Conservation (phyloP, 306 rosid species). For the Quercus bicolor region DNA sequence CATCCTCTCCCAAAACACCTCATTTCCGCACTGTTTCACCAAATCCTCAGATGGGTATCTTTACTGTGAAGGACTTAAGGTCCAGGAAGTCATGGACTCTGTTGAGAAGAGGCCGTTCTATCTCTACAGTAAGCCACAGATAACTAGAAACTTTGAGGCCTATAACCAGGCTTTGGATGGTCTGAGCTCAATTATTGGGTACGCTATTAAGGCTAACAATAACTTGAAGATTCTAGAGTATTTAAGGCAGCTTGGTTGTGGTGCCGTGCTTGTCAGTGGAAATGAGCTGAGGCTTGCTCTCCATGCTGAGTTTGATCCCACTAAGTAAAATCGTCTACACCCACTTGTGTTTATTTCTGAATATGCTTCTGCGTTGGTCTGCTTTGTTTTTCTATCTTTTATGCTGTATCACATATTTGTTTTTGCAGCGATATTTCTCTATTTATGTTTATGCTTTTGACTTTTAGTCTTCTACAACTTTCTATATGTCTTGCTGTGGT, state of each 20-base stretch:
- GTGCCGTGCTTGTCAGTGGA: slow-evolving; percentile 97
- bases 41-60: slow-evolving; percentile 82
- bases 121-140: slow-evolving; percentile 84
- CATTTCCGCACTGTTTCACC: slow-evolving; percentile 65
- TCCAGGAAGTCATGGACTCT: slow-evolving; percentile 84
- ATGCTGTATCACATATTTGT: background rate
- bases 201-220: slow-evolving; percentile 91
- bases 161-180: slow-evolving; percentile 80
- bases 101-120: slow-evolving; percentile 89
- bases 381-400: background rate
- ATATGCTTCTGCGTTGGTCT: background rate
- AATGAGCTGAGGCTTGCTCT: slow-evolving; percentile 85
- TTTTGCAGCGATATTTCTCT: too few species aligned
- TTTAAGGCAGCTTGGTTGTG: slow-evolving; percentile 77
- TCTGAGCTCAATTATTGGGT: slow-evolving; percentile 65
- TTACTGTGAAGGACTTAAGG: slow-evolving; percentile 58
- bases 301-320: slow-evolving; percentile 82
- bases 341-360: background rate
- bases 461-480: too few species aligned
- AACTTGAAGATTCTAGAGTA: slow-evolving; percentile 85
- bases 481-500: too few species aligned
- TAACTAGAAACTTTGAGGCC: slow-evolving; percentile 76
- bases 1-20: slow-evolving; percentile 48
- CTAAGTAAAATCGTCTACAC: slow-evolving; percentile 40
- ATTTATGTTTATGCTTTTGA: too few species aligned